These are phyloP conservation scores for Physcia stellaris DNA, from an alignment of 495 filamentous ascomycete species.

Conservation along the genomic window DNA sequence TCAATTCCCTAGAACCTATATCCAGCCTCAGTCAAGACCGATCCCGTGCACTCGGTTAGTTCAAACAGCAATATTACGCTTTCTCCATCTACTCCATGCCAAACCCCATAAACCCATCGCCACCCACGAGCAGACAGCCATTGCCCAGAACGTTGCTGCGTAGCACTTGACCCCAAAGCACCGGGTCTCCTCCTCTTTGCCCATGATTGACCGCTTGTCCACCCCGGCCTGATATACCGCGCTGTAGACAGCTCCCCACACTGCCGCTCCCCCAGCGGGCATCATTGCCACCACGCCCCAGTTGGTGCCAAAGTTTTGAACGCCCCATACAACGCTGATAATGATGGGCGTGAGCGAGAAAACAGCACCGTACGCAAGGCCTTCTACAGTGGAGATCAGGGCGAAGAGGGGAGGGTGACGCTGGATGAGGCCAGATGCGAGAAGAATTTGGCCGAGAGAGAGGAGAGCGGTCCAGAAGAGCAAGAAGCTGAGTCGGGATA, in stretches of 20 bases:
- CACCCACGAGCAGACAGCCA: conserved; percentile 62
- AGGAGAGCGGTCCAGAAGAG: conserved; percentile 60
- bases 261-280: conserved; percentile 68
- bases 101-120: conserved; percentile 58
- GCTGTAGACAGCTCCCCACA: conserved; percentile 78
- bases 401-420: conserved; percentile 55
- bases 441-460: conserved; percentile 58
- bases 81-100: conserved; percentile 83
- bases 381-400: conserved; percentile 64
- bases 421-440: conserved; percentile 59
- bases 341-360: conserved; percentile 87
- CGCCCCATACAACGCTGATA: conserved; percentile 88
- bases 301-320: conserved; percentile 96
- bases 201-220: conserved; percentile 12
- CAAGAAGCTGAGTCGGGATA: conserved; percentile 73
- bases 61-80: conserved; percentile 65
- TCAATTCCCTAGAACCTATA: too few species aligned
- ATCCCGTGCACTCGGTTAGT: not conserved
- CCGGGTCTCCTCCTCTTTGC: conserved; percentile 16
- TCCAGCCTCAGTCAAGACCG: too few species aligned
- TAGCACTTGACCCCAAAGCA: conserved; percentile 70
- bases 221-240: conserved; percentile 54
- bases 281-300: conserved; percentile 91
- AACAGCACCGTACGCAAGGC: conserved; percentile 81
- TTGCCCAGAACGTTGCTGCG: conserved; percentile 63